Evolutionary conservation across 768 basidiomycete genomes (phyloP).

Genomic region (Calocybe gangraenosa): DNA sequence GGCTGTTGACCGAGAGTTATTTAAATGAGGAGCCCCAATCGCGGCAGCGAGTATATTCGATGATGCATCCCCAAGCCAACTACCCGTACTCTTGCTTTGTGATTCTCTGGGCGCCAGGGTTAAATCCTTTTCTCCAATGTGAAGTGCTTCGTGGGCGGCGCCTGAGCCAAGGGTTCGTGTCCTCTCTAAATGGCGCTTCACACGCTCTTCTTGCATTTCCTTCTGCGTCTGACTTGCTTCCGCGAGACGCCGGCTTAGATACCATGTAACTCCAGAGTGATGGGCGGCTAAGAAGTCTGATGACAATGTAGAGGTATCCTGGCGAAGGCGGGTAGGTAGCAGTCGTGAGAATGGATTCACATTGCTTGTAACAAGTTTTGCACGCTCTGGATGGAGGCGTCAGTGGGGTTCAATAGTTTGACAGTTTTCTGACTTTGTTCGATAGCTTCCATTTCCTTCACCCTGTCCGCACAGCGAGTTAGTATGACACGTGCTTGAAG

Average conservation of each 20-base stretch:
- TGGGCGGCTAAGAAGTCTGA: conserved; percentile 86
- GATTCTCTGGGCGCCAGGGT: conserved; percentile 16
- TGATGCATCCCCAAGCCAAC: conserved; percentile 61
- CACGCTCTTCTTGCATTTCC: conserved; percentile 91
- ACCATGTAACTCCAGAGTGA: conserved; percentile 90
- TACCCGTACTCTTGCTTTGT: conserved; percentile 27
- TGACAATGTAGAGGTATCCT: conserved; percentile 47
- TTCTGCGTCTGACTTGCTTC: conserved; percentile 76
- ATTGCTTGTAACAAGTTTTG: conserved; percentile 60
- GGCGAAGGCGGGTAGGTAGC: conserved; percentile 66
- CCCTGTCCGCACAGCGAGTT: conserved; percentile 79
- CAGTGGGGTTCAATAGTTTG: no score
- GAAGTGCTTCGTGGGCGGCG: conserved; percentile 61
- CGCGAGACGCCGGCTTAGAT: conserved; percentile 76
- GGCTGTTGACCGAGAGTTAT: conserved; percentile 23
- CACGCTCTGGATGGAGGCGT: conserved; percentile 45
- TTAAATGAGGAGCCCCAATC: conserved; percentile 43
- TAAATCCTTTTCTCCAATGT: conserved; percentile 32
- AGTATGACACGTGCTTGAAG: conserved; percentile 85
- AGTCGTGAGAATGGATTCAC: conserved; percentile 64
- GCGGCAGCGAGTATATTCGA: conserved; percentile 57
- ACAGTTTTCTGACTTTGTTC: conserved; percentile 90
- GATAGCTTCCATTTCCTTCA: conserved; percentile 81
- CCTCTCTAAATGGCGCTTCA: conserved; percentile 83
- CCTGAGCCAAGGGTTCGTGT: conserved; percentile 77